These are phyloP conservation scores for Candida methanosorbosa DNA, from an alignment of 805 yeast species.

Conservation along the genomic window DNA sequence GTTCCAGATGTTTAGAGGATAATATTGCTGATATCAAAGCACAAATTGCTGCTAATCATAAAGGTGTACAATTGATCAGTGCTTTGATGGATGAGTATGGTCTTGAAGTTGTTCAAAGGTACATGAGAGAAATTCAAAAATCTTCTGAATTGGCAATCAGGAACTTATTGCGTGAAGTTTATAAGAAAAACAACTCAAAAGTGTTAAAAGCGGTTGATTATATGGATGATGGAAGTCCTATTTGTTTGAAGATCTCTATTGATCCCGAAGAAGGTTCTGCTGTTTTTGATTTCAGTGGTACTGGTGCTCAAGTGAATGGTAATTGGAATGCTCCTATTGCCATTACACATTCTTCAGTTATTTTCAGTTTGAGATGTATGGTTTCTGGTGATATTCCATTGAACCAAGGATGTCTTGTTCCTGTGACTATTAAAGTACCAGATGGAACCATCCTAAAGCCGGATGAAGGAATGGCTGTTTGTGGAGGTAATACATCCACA, in stretches of 20 bases:
- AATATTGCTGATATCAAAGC: slow-evolving; percentile 38
- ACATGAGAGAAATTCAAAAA: slow-evolving; percentile 29
- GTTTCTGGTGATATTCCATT: slow-evolving; percentile 38
- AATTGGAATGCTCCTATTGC: slow-evolving; percentile 47
- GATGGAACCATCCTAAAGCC: slow-evolving; percentile 22
- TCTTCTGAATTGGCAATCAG: slow-evolving; percentile 33
- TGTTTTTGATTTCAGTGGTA: slow-evolving; percentile 19
- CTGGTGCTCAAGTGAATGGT: slow-evolving; percentile 41
- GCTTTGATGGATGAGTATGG: slow-evolving; percentile 29
- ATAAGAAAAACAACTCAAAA: slow-evolving; percentile 13
- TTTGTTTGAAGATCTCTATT: slow-evolving; percentile 33
- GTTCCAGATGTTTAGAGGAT: slow-evolving; percentile 41
- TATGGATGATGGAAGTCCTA: slow-evolving; percentile 44
- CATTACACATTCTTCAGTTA: slow-evolving; percentile 42
- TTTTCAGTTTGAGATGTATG: slow-evolving; percentile 39
- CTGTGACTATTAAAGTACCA: slow-evolving; percentile 27
- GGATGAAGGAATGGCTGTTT: slow-evolving; percentile 39
- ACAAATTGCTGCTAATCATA: slow-evolving; percentile 17
- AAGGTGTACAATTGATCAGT: slow-evolving; percentile 15
- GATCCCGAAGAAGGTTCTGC: slow-evolving; percentile 31
- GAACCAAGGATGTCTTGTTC: slow-evolving; percentile 45
- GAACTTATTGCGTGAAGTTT: slow-evolving; percentile 26
- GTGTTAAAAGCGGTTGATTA: slow-evolving; percentile 32
- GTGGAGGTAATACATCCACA: slow-evolving; percentile 43
- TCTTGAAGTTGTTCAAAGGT: slow-evolving; percentile 26